Base-by-base conservation (phyloP, 2,329 filamentous ascomycete genomes). In the Lasiodiplodia hormozganensis region DNA sequence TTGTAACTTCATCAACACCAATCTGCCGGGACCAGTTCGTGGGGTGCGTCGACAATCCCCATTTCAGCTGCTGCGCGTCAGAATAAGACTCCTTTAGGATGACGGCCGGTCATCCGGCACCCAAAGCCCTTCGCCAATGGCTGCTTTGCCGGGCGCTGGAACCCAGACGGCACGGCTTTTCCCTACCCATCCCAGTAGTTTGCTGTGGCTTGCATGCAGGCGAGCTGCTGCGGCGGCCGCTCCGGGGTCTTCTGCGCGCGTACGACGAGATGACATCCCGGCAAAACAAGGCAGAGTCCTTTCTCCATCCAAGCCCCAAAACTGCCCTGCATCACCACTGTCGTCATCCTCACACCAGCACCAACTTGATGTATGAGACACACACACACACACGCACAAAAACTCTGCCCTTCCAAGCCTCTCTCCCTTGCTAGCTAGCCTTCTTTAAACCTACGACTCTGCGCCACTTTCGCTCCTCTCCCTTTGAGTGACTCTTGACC, bases 201-300 rank as follows among this genome's bases (percentile, higher is more conserved):
- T 18, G 16, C 40, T n/a, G 40, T 47, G 40, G 40, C 40, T 47
- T 47, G 40, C 40, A 47, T 47, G 43, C 18, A 6, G 43, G 18
- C 18, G 28, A 28, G 28, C 28, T 28, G 28, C 28, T 28, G 28
- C 28, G 18, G 18, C 18, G 43, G 43, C 18, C 43, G 43, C 43
- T 47, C 43, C 43, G 43, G 43, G 18, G 21, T 11, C 6, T 21
- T 47, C 43, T 21, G 43, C 43, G 43, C n/a, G 43, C 43, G 43
- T 53, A 23, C 18, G 57, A 47, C 43, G 43, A 47, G 43, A 47
- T 47, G 43, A 47, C 64, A 66, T 57, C 65, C 65, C 31, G 31
- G 65, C 56, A 68, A 68, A 68, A 53, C 65, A 68, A 62, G 65
- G 65, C 65, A 68, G 65, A 52, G 65, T 56, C 47, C 18, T 49